A percentile compares a stretch with the other conserved stretches of the same genome.
These are phyloP conservation scores for Kwoniella bestiolae DNA, from an alignment of 768 basidiomycete species.

Conservation along the genomic window DNA sequence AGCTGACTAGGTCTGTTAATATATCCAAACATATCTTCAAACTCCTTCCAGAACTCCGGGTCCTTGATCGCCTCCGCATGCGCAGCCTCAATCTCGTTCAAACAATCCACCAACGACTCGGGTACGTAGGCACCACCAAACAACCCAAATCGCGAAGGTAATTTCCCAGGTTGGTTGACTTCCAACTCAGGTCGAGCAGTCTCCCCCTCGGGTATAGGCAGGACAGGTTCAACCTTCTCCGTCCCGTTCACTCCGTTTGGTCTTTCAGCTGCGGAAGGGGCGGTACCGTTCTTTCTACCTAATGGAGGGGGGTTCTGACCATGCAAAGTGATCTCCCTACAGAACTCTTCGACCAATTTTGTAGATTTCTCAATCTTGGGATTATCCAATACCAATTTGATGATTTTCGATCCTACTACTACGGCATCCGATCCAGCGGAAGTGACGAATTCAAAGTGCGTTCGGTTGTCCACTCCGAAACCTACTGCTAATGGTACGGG, in stretches of 20 bases:
- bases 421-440: conserved; percentile 92
- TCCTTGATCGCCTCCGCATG: conserved; percentile 85
- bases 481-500: conserved; percentile 89
- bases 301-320: conserved; percentile 45
- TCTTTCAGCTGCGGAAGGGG: no score
- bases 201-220: conserved; percentile 44
- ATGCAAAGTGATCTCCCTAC: conserved; percentile 68
- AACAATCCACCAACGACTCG: conserved; percentile 90
- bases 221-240: conserved; percentile 31
- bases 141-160: conserved; percentile 86
- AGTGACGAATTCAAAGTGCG: conserved; percentile 83
- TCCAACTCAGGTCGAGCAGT: conserved; percentile 39
- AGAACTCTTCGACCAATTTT: conserved; percentile 62
- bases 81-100: conserved; percentile 83
- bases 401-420: conserved; percentile 87
- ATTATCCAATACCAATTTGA: conserved; percentile 71
- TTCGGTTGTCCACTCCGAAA: conserved; percentile 89
- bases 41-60: conserved; percentile 90
- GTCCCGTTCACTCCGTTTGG: no score
- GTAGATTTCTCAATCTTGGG: conserved; percentile 60
- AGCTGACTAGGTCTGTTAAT: conserved; percentile 92
- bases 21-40: conserved; percentile 82
- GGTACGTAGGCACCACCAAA: conserved; percentile 99
- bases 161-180: conserved; percentile 45
- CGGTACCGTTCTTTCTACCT: conserved; percentile 40